These are phyloP conservation scores for Lasiosphaeriaceae sp. DNA, from an alignment of 495 filamentous ascomycete genomes.

Conservation along the genomic window DNA sequence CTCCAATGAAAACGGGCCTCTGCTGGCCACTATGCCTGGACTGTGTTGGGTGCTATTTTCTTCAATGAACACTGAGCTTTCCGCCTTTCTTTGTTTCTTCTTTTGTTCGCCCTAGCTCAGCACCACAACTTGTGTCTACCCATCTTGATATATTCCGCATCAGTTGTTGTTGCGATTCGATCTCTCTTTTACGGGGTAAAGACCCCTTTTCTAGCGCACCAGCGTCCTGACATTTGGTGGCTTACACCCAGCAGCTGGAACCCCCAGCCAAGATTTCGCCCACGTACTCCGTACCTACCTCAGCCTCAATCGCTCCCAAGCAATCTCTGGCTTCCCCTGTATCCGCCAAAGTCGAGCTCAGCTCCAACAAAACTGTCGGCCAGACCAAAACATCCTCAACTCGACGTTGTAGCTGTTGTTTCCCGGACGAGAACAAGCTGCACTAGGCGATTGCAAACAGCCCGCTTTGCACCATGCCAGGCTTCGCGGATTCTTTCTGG, in stretches of 20 bases:
- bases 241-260: constrained; percentile 3
- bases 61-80: background rate
- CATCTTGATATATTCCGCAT: background rate
- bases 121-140: background rate
- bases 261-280: constrained; percentile 14
- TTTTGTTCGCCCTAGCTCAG: background rate
- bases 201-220: background rate
- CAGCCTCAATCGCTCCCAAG: constrained; percentile 21
- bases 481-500: constrained; percentile 95
- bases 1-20: background rate
- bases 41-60: background rate
- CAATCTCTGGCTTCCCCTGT: constrained; percentile 25
- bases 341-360: background rate
- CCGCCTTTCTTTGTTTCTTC: background rate
- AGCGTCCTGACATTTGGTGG: background rate
- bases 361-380: constrained; percentile 11
- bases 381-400: background rate
- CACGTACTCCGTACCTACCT: too few species aligned
- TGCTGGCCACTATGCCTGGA: background rate
- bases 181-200: too few species aligned
- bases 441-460: background rate
- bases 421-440: background rate
- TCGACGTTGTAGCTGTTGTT: background rate
- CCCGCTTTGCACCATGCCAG: constrained; percentile 55
- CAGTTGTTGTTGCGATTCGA: too few species aligned